Percentiles rank a stretch among this genome's conserved stretches.
Evolutionary conservation across 78 protist genomes (phyloP).

Genomic region (Planoprotostelium fungivorum): DNA sequence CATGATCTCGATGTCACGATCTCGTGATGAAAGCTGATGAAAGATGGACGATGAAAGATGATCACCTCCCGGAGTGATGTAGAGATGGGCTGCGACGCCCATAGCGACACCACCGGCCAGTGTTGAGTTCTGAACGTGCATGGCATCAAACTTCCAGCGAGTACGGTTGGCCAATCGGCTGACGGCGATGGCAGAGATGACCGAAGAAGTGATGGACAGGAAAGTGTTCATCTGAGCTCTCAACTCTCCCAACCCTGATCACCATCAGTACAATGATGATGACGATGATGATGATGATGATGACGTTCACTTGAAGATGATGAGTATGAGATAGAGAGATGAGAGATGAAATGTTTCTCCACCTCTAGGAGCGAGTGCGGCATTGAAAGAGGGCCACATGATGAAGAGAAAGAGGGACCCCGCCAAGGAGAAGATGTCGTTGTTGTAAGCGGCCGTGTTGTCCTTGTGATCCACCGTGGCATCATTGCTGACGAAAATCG

Average conservation of each 20-base stretch:
- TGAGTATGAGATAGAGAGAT: no score
- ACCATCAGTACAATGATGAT: background rate
- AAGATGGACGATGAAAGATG: background rate
- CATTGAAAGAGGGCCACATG: slow-evolving; percentile 95
- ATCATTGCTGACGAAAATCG: slow-evolving; percentile 22
- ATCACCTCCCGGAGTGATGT: slow-evolving; percentile 21
- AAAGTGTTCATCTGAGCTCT: slow-evolving; percentile 57
- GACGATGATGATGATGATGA: background rate
- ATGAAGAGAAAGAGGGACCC: slow-evolving; percentile 69
- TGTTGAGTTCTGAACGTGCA: slow-evolving; percentile 86
- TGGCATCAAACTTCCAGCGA: slow-evolving; percentile 58
- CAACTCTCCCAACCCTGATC: slow-evolving; percentile 3
- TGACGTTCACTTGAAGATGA: background rate
- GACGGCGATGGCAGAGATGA: slow-evolving; percentile 43
- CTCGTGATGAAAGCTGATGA: background rate
- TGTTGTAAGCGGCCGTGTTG: slow-evolving; percentile 20
- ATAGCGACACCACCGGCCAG: slow-evolving; percentile 94
- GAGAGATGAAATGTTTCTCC: no score
- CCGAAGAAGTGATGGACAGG: slow-evolving; percentile 23
- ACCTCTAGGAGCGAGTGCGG: slow-evolving; percentile 62
- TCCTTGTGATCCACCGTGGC: slow-evolving; percentile 1
- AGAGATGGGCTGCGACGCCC: slow-evolving; percentile 76
- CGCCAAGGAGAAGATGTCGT: slow-evolving; percentile 86
- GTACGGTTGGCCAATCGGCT: slow-evolving; percentile 17
- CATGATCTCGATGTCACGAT: background rate